Evolutionary conservation across 1,139 yeast genomes (phyloP).

Genomic region (Geotrichum histeridarum): DNA sequence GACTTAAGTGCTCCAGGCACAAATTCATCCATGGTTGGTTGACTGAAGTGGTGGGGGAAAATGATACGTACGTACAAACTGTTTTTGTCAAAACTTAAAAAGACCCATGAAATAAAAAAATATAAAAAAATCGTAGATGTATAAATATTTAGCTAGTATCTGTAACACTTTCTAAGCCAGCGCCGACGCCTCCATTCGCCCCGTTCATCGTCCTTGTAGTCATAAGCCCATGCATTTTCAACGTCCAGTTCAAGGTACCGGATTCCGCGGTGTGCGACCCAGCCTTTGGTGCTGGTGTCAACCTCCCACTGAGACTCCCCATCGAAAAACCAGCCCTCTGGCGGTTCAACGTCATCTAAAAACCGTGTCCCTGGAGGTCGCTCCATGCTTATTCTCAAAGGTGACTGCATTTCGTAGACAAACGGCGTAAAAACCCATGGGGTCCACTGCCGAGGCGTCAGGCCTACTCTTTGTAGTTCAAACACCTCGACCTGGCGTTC

Average conservation of each 20-base stretch:
- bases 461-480: conserved; percentile 65
- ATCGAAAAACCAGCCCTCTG: conserved; percentile 65
- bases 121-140: background rate
- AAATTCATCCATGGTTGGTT: conserved; percentile 25
- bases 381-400: conserved; percentile 51
- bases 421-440: conserved; percentile 47
- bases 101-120: background rate
- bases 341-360: conserved; percentile 58
- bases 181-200: conserved; percentile 43
- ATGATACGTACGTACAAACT: background rate
- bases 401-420: conserved; percentile 51
- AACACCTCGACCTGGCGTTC: conserved; percentile 59
- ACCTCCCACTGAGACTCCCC: conserved; percentile 63
- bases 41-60: background rate
- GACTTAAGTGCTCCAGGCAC: conserved; percentile 38
- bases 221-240: conserved; percentile 46
- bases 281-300: conserved; percentile 50
- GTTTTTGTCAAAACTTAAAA: background rate
- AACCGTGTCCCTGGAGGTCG: conserved; percentile 62
- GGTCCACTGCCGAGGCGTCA: conserved; percentile 58
- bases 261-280: conserved; percentile 50
- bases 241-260: conserved; percentile 33
- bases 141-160: conserved; percentile 9
- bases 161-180: conserved; percentile 35
- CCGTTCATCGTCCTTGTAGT: conserved; percentile 31